Evolutionary conservation across 345 rosid species (phyloP).

Genomic region (Boechera divaricarpa): DNA sequence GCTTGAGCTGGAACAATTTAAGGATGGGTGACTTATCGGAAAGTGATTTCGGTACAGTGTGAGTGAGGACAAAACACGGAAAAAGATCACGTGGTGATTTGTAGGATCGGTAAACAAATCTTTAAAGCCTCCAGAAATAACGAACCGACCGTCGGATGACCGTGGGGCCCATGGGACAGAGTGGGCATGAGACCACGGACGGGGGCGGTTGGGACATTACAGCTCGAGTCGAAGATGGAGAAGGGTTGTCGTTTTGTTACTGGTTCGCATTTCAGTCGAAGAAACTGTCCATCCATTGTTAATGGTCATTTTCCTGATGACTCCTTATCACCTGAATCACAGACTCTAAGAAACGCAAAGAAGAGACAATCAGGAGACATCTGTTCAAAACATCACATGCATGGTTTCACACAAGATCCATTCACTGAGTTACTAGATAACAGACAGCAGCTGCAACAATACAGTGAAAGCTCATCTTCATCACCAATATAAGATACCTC

Average conservation of each 20-base stretch:
- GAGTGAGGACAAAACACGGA: too few relatives aligned
- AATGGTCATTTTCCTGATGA: constrained; percentile 52
- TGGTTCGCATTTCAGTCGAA: constrained; percentile 61
- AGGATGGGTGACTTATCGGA: too few relatives aligned
- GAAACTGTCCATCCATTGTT: constrained; percentile 37
- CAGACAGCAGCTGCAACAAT: constrained; percentile 41
- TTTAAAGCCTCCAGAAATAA: too few relatives aligned
- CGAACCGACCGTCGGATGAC: too few relatives aligned
- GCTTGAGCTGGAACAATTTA: too few relatives aligned
- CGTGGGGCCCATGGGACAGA: too few relatives aligned
- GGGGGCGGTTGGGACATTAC: too few relatives aligned
- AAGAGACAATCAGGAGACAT: constrained; percentile 49
- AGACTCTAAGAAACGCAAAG: constrained; percentile 52
- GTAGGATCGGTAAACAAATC: too few relatives aligned
- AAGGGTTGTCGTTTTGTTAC: constrained; percentile 64
- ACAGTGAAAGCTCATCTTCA: constrained; percentile 38
- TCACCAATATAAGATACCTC: constrained; percentile 48
- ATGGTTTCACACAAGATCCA: constrained; percentile 51
- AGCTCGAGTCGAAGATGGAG: constrained; percentile 56
- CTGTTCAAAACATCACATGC: constrained; percentile 54
- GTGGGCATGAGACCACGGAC: too few relatives aligned
- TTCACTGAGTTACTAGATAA: constrained; percentile 51
- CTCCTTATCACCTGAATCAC: constrained; percentile 82
- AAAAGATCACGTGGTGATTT: too few relatives aligned
- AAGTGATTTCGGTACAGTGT: too few relatives aligned